Evolutionary conservation across 2,329 filamentous ascomycete species (phyloP), one percentile per base, ranked within the genome.

Genomic region (Fusarium sp.): DNA sequence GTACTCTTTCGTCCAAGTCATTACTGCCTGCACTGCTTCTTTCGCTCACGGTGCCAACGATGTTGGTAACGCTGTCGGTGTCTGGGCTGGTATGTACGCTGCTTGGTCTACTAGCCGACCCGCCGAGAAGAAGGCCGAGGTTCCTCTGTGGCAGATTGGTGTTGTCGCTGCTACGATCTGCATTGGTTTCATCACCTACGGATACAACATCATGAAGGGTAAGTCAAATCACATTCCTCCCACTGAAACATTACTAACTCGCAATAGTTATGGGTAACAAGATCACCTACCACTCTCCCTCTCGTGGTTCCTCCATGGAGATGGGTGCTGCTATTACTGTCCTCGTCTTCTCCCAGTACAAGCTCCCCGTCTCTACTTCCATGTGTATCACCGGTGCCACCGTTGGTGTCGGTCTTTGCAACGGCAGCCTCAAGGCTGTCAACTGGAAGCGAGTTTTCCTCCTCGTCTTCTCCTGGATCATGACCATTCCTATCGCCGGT

Each of bases 181-280:
- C 48, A 68, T 90, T 44, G 92, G 91, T 72, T 84, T 94, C 61
- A 84, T 90, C 76, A 93, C 91, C 16, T 94, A 93, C 74, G 92
- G 91, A 12, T 94, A 93, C 83, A 93, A 94, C 84, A 94, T 94
- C 82, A 94, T 94, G 91, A 93, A 92, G 83, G 89, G 87, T 89
- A 81, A 79, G 85, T 70, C 9, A 10, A 16, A 16, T 3, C n/a
- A 4, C n/a, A 25, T 32, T 24, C 2, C n/a, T 13, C 0, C 13
- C 16, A 24, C 7, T 12, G 41, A n/a, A 47, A 9, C 38, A 34
- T 0, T 0, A n/a, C 74, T 76, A 63, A 76, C 62, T 49, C 20
- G 8, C 4, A n/a, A 51, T 70, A 89, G 90, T 92, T 80, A 93
- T 94, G 91, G 92, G 92, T 56, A 94, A 94, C 85, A 92, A 92